phyloP scores from a whole-genome alignment of 1,284 basidiomycete species.

The Cutaneotrichosporon cutaneum region DNA sequence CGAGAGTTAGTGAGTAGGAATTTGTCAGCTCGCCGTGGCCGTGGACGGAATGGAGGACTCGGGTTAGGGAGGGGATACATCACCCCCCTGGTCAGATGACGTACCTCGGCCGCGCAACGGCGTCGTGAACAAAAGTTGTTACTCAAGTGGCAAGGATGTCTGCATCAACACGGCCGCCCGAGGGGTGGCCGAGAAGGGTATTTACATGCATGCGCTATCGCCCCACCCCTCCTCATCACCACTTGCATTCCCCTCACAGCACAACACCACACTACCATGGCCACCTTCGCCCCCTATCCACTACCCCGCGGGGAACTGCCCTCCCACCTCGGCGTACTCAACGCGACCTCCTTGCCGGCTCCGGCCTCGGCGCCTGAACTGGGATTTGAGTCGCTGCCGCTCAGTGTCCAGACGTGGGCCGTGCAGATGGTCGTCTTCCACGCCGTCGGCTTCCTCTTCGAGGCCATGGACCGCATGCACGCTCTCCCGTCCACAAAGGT shows the following conservation, averaged over 20 bases:
- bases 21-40: too few species aligned
- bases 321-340: neutral
- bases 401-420: constrained; percentile 1
- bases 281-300: too few species aligned
- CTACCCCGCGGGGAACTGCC: too few species aligned
- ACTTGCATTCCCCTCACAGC: too few species aligned
- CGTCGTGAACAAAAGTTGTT: neutral
- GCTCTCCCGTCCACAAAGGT: neutral
- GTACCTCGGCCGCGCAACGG: too few species aligned
- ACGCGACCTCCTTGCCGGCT: neutral
- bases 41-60: too few species aligned
- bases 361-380: neutral
- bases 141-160: neutral
- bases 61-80: neutral
- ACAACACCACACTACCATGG: too few species aligned
- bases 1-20: too few species aligned
- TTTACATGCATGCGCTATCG: too few species aligned
- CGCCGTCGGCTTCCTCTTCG: neutral
- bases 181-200: too few species aligned
- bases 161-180: too few species aligned
- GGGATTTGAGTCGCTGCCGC: neutral
- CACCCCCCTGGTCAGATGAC: neutral
- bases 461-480: neutral
- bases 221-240: too few species aligned
- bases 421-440: constrained; percentile 5